phyloP scores from a whole-genome alignment of 2,329 filamentous ascomycete genomes.

The Arthrinium phaeospermum region DNA sequence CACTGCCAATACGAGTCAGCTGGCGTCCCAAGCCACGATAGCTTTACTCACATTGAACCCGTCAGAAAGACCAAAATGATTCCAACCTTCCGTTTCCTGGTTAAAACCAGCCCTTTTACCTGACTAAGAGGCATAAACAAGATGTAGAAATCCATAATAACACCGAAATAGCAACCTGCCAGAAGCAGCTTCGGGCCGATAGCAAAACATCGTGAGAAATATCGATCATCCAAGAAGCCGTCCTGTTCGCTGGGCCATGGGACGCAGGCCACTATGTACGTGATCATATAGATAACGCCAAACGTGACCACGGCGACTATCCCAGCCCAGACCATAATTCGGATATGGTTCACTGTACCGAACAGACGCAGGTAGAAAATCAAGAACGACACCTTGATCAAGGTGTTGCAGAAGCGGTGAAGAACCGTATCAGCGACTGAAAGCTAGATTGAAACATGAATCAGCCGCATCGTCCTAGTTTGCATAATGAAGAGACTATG shows the following conservation, averaged over 20 bases:
- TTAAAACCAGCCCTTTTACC: not conserved
- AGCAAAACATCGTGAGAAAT: not conserved
- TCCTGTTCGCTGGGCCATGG: not conserved
- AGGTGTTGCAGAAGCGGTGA: constrained; percentile 23
- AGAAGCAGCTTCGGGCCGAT: not conserved
- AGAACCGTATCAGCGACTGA: not conserved
- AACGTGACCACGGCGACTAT: not conserved
- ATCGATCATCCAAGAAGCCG: not conserved
- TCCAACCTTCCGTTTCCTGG: not conserved
- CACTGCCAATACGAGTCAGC: not conserved
- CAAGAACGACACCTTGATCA: constrained; percentile 26
- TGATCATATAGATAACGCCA: not conserved
- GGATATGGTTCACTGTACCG: constrained; percentile 21
- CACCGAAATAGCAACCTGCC: not conserved
- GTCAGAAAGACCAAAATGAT: not conserved
- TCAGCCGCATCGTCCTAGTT: not conserved
- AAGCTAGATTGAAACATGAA: not conserved
- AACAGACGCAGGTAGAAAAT: constrained; percentile 28
- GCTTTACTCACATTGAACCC: not conserved
- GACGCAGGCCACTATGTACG: not conserved
- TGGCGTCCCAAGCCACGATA: rapidly evolving
- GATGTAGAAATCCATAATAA: not conserved
- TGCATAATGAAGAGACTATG: no score
- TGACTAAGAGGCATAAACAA: not conserved
- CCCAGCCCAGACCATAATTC: constrained; percentile 6